Percentiles rank a stretch among this genome's conserved stretches.
Evolutionary conservation across 768 basidiomycete genomes (phyloP).

Genomic region (Fistulinella prunicolor): DNA sequence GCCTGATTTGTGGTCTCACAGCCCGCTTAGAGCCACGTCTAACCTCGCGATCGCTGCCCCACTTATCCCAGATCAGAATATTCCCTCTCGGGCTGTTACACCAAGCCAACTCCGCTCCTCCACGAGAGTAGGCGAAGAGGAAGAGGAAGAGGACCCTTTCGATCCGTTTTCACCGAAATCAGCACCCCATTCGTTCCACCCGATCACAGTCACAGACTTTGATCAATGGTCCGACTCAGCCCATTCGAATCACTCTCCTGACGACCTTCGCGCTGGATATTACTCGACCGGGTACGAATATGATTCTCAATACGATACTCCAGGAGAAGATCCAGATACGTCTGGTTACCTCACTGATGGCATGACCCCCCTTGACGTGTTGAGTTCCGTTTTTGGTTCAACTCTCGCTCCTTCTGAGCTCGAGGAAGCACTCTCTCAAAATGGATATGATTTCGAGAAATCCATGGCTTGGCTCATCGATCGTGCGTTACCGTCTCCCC

Average conservation of each 20-base stretch:
- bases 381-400: slow-evolving; percentile 90
- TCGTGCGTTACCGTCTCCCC: slow-evolving; percentile 50
- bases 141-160: slow-evolving; percentile 83
- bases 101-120: slow-evolving; percentile 72
- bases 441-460: slow-evolving; percentile 92
- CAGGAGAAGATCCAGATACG: slow-evolving; percentile 47
- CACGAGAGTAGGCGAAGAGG: slow-evolving; percentile 50
- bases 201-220: slow-evolving; percentile 60
- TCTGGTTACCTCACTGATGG: slow-evolving; percentile 74
- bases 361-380: slow-evolving; percentile 97
- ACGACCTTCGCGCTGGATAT: slow-evolving; percentile 41
- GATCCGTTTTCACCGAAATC: slow-evolving; percentile 60
- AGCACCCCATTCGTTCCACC: slow-evolving; percentile 56
- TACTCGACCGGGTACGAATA: slow-evolving; percentile 30
- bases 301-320: slow-evolving; percentile 31
- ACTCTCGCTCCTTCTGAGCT: slow-evolving; percentile 87
- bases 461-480: slow-evolving; percentile 96
- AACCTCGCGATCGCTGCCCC: slow-evolving; percentile 93
- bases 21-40: slow-evolving; percentile 62
- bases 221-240: slow-evolving; percentile 59
- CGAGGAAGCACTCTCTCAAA: slow-evolving; percentile 85
- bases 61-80: slow-evolving; percentile 67
- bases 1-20: slow-evolving; percentile 86
- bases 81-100: slow-evolving; percentile 52
- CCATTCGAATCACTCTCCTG: slow-evolving; percentile 50